Evolutionary conservation across 176 grass and related monocot genomes (phyloP).

Genomic region (Tillandsia leiboldiana): DNA sequence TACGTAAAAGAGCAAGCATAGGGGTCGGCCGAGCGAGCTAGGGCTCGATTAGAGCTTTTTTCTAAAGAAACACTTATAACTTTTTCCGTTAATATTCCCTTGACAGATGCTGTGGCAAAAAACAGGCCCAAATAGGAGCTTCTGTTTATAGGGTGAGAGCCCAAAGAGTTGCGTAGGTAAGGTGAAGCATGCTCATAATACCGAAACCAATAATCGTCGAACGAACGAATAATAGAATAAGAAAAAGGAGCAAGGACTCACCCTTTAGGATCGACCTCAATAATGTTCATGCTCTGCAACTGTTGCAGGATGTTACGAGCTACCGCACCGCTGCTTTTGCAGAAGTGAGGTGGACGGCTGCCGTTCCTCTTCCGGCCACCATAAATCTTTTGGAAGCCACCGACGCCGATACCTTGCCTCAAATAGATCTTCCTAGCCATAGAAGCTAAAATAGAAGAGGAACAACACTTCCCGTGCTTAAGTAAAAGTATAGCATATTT

Average conservation of each 20-base stretch:
- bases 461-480: neutral
- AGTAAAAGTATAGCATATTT: too few species aligned
- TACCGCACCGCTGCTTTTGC: slow-evolving; percentile 65
- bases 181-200: neutral
- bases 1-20: neutral
- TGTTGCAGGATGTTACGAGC: slow-evolving; percentile 66
- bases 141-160: too few species aligned
- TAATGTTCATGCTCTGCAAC: slow-evolving; percentile 52
- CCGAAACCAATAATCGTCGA: neutral
- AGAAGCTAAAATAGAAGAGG: slow-evolving; percentile 26
- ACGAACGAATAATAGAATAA: neutral
- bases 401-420: slow-evolving; percentile 59
- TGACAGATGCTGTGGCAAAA: neutral
- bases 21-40: neutral
- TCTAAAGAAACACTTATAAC: too few species aligned
- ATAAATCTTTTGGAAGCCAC: slow-evolving; percentile 75
- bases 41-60: too few species aligned
- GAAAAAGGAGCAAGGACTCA: slow-evolving; percentile 14
- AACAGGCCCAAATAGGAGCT: neutral
- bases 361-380: slow-evolving; percentile 62
- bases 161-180: too few species aligned
- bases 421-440: slow-evolving; percentile 79
- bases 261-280: slow-evolving; percentile 60
- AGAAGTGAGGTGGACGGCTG: slow-evolving; percentile 42
- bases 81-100: neutral